Conservation (phyloP, 2,329 filamentous ascomycete species). For the Exophiala dermatitidis region DNA sequence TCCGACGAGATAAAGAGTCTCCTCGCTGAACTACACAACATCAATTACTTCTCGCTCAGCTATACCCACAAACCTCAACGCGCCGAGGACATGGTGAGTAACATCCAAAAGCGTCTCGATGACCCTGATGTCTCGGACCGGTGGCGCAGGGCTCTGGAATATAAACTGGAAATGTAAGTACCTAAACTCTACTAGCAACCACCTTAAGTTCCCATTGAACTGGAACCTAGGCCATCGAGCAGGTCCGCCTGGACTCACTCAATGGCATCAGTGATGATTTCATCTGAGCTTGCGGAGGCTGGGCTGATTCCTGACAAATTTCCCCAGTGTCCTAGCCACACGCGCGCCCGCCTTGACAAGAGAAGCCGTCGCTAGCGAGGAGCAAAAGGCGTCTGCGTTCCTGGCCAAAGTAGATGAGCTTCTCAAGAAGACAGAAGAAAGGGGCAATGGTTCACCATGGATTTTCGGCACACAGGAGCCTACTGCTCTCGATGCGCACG, state of each 20-base stretch:
- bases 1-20: background rate
- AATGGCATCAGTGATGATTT: background rate
- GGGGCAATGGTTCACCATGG: background rate
- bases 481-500: slow-evolving; percentile 1
- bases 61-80: slow-evolving; percentile 3
- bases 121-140: background rate
- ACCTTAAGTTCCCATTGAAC: background rate
- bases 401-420: background rate
- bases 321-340: background rate
- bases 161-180: slow-evolving; percentile 2
- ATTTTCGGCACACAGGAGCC: background rate
- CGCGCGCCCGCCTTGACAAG: background rate
- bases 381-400: background rate
- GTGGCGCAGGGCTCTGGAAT: slow-evolving; percentile 1
- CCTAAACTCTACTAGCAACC: too few relatives aligned
- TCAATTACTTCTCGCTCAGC: slow-evolving; percentile 5
- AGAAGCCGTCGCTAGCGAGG: background rate
- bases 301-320: background rate
- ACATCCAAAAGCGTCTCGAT: background rate
- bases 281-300: background rate
- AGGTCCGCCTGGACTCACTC: background rate
- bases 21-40: slow-evolving; percentile 2
- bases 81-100: slow-evolving; percentile 1
- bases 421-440: too few relatives aligned
- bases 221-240: background rate